Evolutionary conservation across 1,284 basidiomycete species (phyloP).

Genomic region (Marasmius fiardii): DNA sequence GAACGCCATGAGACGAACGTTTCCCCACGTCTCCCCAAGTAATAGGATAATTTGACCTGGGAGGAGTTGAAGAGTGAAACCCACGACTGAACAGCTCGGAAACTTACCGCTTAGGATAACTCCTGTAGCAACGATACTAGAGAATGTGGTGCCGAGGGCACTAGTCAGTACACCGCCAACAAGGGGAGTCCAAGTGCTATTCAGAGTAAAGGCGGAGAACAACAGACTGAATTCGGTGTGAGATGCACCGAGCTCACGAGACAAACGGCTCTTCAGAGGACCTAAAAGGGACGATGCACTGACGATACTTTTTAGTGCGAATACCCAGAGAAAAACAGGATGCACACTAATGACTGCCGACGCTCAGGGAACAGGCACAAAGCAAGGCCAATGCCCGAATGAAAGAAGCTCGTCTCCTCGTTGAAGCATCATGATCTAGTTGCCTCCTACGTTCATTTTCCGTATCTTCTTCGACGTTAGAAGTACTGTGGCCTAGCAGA

Average conservation of each 20-base stretch:
- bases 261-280: conserved; percentile 70
- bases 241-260: conserved; percentile 69
- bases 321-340: not conserved
- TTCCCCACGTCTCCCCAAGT: conserved; percentile 54
- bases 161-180: conserved; percentile 67
- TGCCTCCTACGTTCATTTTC: not conserved
- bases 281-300: conserved; percentile 73
- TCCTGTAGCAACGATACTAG: conserved; percentile 70
- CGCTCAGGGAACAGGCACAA: conserved; percentile 71
- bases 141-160: conserved; percentile 63
- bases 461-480: conserved; percentile 2
- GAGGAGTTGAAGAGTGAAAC: conserved; percentile 12
- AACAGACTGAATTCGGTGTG: conserved; percentile 77
- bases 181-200: conserved; percentile 80
- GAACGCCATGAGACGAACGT: conserved; percentile 61
- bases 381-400: conserved; percentile 61
- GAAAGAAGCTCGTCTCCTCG: conserved; percentile 36
- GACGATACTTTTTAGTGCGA: conserved; percentile 6
- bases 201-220: conserved; percentile 71
- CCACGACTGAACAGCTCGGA: not conserved
- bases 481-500: conserved; percentile 11
- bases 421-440: not conserved
- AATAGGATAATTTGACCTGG: conserved; percentile 62
- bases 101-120: conserved; percentile 59
- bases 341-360: conserved; percentile 74